These are phyloP conservation scores for Flaveria ramosissima DNA, from an alignment of 129 eudicot species.

Conservation along the genomic window DNA sequence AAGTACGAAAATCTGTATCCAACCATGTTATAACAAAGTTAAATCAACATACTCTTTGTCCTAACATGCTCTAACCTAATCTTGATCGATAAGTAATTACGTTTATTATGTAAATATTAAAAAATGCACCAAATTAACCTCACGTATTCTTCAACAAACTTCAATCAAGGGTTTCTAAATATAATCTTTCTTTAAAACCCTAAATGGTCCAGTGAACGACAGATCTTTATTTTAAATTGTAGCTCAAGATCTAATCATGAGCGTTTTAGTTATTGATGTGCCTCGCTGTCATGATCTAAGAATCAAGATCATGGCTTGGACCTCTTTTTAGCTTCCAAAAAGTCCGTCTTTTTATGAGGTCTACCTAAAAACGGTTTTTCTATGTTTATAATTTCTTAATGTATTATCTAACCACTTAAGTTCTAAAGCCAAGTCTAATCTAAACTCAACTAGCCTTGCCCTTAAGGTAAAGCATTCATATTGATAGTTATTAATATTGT, in stretches of 20 bases:
- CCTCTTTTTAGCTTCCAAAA: not conserved
- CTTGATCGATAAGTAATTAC: not conserved
- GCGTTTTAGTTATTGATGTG: not conserved
- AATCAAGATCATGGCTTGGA: not conserved
- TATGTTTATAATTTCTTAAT: not conserved
- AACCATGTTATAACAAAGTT: slow-evolving; percentile 9
- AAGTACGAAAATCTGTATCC: slow-evolving; percentile 20
- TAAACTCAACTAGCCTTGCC: slow-evolving; percentile 21
- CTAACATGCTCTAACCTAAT: slow-evolving; percentile 13
- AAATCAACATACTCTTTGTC: not conserved
- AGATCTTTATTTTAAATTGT: not conserved
- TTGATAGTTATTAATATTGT: slow-evolving; percentile 20
- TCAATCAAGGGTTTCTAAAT: not conserved
- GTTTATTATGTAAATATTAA: not conserved
- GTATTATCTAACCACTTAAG: not conserved
- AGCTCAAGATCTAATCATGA: not conserved
- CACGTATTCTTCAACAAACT: not conserved
- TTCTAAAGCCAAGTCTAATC: not conserved
- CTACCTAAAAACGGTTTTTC: not conserved
- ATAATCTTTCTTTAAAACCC: not conserved
- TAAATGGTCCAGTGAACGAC: not conserved
- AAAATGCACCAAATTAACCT: not conserved
- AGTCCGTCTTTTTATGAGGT: not conserved
- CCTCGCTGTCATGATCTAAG: not conserved
- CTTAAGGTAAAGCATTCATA: slow-evolving; percentile 5